Evolutionary conservation across 257 asterid species (phyloP), one percentile per base, ranked within the genome.

Genomic region (Rauvolfia tetraphylla): DNA sequence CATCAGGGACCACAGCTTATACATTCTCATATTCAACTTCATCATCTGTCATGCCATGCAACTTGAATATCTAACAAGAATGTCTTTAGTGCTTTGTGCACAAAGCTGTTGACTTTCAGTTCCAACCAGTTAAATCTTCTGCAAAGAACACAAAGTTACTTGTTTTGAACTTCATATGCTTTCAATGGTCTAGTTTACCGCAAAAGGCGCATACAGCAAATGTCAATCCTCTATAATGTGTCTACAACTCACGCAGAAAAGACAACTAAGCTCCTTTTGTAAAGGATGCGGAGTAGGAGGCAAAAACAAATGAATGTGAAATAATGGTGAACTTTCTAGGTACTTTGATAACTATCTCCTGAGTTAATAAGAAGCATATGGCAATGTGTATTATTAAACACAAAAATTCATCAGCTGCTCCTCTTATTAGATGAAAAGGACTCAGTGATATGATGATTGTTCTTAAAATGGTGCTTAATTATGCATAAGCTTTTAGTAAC

Each of bases 121-220:
- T 76, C 25, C 53, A 53, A 76, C 17, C 39, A 17, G 6, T 76
- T 68, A 59, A 54, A 25, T 67, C 33, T 56, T 66, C 27, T 10
- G 49, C 23, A 39, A 38, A 41, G 80, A 65, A 39, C 54, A 68
- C 15, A 54, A 68, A 31, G 5, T n/a, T 76, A 70, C 36, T 27
- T 49, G 31, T 56, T 51, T 18, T 27, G 59, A 42, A 56, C 49
- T 68, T 53, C 11, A 11, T 58, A 41, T 39, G 17, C 36, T 67
- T 68, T 17, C 39, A 41, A 56, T 12, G 61, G 3, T 68, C 49
- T 9, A 38, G 34, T 38, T 15, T 33, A 76, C 33, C 23, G 39
- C 46, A 36, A 39, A 15, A 69, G 29, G 46, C 71, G 11, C 38
- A n/a, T 34, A 3, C 5, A 23, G 15, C 9, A 54, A 62, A 61